phyloP scores from a whole-genome alignment of 306 rosid genomes.

The barrel medic (Medicago truncatula) region DNA sequence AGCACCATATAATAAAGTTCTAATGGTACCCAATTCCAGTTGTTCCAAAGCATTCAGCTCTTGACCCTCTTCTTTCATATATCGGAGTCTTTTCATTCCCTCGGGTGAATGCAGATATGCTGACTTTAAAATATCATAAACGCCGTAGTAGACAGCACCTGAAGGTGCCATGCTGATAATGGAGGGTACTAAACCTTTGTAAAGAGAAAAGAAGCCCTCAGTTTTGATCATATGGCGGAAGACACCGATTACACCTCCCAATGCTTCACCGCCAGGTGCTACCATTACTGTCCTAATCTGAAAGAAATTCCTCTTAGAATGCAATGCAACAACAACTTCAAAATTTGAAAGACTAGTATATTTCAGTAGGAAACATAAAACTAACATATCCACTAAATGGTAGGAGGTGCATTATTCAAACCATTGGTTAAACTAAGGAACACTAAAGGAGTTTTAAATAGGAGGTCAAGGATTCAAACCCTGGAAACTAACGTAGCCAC shows the following conservation, averaged over 20 bases:
- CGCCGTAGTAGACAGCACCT: conserved; percentile 95
- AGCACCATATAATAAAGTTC: conserved; percentile 92
- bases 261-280: conserved; percentile 97
- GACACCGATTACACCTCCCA: conserved; percentile 89
- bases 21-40: conserved; percentile 82
- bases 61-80: conserved; percentile 64
- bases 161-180: conserved; percentile 96
- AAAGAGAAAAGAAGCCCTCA: conserved; percentile 92
- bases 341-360: neutral
- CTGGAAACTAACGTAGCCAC: neutral
- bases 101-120: conserved; percentile 85
- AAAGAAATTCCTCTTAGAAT: conserved; percentile 46
- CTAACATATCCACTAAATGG: neutral
- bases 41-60: conserved; percentile 83
- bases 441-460: neutral
- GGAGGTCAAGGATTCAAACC: neutral
- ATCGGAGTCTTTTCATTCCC: conserved; percentile 78
- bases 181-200: conserved; percentile 94
- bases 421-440: neutral
- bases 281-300: conserved; percentile 95
- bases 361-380: neutral
- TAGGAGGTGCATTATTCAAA: neutral
- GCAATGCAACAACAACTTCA: conserved; percentile 25
- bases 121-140: conserved; percentile 84
- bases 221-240: conserved; percentile 83